Conservation (phyloP, 306 rosid species). For the Notholithocarpus densiflorus region DNA sequence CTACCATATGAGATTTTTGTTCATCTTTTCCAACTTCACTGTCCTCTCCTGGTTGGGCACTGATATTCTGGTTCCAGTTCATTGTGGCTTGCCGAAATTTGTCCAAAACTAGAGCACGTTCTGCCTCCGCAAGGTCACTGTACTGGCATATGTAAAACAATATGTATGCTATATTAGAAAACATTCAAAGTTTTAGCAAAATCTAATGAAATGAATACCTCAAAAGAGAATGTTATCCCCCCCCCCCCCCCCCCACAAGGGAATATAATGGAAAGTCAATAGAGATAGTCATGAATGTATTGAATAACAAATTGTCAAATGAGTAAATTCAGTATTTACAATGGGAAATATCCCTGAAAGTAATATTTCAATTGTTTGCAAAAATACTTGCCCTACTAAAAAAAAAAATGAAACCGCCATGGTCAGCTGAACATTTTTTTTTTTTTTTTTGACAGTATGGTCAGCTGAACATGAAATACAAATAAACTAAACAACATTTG, state of each 20-base stretch:
- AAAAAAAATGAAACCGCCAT: background rate
- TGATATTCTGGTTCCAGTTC: conserved; percentile 52
- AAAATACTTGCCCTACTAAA: background rate
- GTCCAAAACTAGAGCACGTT: conserved; percentile 60
- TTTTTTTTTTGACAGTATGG: too few relatives aligned
- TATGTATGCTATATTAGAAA: conserved; percentile 8
- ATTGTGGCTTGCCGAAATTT: conserved; percentile 50
- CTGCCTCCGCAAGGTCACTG: conserved; percentile 87
- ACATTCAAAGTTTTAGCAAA: background rate
- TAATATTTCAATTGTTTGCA: background rate
- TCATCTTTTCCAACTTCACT: conserved; percentile 47
- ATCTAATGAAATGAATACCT: background rate
- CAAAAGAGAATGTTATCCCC: background rate
- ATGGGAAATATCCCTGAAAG: background rate
- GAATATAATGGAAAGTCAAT: too few relatives aligned
- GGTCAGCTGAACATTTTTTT: background rate
- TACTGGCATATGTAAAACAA: conserved; percentile 47
- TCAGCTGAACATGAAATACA: background rate
- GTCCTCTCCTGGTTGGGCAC: conserved; percentile 41
- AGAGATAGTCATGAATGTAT: too few relatives aligned
- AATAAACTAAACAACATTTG: background rate
- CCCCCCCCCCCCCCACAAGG: too few relatives aligned
- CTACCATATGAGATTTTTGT: conserved; percentile 67
- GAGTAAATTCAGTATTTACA: too few relatives aligned
- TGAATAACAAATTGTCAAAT: too few relatives aligned